Evolutionary conservation across 805 yeast genomes (phyloP).

Genomic region (Komagataella phaffii): DNA sequence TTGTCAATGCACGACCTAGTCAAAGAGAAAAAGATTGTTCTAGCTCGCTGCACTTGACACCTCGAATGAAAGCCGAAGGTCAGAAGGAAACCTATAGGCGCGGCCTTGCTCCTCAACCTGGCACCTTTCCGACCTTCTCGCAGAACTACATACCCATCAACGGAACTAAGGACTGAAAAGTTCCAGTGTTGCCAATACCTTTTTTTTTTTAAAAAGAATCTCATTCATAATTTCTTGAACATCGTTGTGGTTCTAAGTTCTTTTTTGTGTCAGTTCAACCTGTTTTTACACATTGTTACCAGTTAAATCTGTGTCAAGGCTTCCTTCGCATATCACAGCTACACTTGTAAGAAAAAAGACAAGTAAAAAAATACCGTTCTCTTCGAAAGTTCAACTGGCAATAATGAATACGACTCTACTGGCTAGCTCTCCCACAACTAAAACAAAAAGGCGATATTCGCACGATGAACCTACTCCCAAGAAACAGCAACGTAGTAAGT

Average conservation of each 20-base stretch:
- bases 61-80: background rate
- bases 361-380: background rate
- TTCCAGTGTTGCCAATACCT: background rate
- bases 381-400: background rate
- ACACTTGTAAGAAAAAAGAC: background rate
- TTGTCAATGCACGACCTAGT: background rate
- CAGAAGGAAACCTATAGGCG: background rate
- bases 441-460: constrained; percentile 23
- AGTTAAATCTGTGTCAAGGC: background rate
- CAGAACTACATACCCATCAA: background rate
- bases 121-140: background rate
- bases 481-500: constrained; percentile 12
- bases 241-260: background rate
- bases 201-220: too few species aligned
- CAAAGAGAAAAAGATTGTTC: background rate
- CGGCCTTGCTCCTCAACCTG: background rate
- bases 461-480: constrained; percentile 17
- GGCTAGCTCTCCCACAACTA: constrained; percentile 5
- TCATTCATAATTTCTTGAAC: background rate
- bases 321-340: background rate
- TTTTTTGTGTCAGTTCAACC: background rate
- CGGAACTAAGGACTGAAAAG: background rate
- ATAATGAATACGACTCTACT: background rate
- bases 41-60: background rate
- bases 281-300: background rate